phyloP scores from a whole-genome alignment of 352 stramenopile genomes.

The Peronosclerospora sorghi region DNA sequence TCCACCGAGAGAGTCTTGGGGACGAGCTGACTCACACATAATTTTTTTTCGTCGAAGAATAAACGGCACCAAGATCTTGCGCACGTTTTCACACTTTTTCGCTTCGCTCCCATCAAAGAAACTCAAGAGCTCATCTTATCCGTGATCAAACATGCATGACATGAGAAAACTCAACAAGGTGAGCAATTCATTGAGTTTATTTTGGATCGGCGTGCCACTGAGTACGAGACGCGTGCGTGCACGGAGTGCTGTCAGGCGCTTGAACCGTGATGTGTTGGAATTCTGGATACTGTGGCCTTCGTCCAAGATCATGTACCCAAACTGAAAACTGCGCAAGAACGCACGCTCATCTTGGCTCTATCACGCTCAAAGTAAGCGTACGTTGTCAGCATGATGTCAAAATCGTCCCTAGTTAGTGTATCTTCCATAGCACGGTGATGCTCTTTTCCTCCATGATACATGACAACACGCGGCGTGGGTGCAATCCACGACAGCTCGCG shows the following conservation, averaged over 20 bases:
- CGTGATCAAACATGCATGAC: slow-evolving; percentile 83
- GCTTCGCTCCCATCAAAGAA: slow-evolving; percentile 79
- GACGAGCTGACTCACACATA: slow-evolving; percentile 90
- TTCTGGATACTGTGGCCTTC: slow-evolving; percentile 92
- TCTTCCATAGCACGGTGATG: slow-evolving; percentile 47
- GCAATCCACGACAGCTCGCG: slow-evolving; percentile 90
- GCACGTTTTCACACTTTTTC: slow-evolving; percentile 77
- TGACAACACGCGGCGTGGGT: slow-evolving; percentile 77
- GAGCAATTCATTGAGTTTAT: slow-evolving; percentile 82
- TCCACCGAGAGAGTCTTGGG: slow-evolving; percentile 79
- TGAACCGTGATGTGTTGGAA: slow-evolving; percentile 81
- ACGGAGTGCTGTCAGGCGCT: slow-evolving; percentile 72
- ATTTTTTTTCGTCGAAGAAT: slow-evolving; percentile 92
- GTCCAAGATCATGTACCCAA: slow-evolving; percentile 91
- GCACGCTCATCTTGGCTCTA: slow-evolving; percentile 67
- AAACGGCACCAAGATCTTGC: slow-evolving; percentile 94
- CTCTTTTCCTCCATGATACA: slow-evolving; percentile 71
- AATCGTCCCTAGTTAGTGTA: slow-evolving; percentile 31
- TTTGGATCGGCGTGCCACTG: slow-evolving; percentile 86
- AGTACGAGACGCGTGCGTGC: slow-evolving; percentile 66
- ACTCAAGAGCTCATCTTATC: slow-evolving; percentile 61
- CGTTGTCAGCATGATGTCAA: slow-evolving; percentile 85
- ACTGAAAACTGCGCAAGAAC: slow-evolving; percentile 66
- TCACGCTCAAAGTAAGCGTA: slow-evolving; percentile 89
- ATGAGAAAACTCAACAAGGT: slow-evolving; percentile 88